Evolutionary conservation across 2,329 filamentous ascomycete species (phyloP).

Genomic region (Purpureocillium lavendulum): DNA sequence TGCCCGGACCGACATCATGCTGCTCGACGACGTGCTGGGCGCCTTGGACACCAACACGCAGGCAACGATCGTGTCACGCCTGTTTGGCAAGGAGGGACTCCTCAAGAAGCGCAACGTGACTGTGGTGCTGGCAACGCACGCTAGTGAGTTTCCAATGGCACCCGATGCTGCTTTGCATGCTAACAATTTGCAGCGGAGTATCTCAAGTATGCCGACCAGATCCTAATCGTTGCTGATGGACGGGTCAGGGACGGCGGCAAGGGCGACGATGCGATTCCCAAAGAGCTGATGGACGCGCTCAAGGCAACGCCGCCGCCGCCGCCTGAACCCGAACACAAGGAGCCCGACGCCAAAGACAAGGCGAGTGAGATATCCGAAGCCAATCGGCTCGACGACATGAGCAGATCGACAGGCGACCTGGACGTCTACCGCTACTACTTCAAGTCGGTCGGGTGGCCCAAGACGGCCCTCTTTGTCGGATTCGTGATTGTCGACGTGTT

Average conservation of each 20-base stretch:
- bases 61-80: constrained; percentile 4
- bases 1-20: constrained; percentile 77
- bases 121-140: constrained; percentile 7
- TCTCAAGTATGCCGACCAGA: constrained; percentile 8
- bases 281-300: background rate
- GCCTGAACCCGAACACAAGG: background rate
- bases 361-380: constrained; percentile 1
- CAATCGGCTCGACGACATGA: constrained; percentile 5
- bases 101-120: constrained; percentile 10
- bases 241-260: constrained; percentile 2
- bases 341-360: background rate
- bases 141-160: constrained; percentile 1
- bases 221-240: constrained; percentile 3
- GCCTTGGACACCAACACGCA: constrained; percentile 55
- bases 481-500: constrained; percentile 7
- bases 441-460: constrained; percentile 7
- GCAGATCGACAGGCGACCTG: constrained; percentile 4
- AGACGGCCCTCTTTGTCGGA: constrained; percentile 4
- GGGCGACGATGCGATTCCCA: background rate
- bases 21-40: constrained; percentile 81
- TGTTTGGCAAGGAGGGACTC: constrained; percentile 10
- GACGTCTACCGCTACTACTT: constrained; percentile 11
- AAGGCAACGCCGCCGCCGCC: background rate
- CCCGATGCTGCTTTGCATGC: background rate
- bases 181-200: constrained; percentile 2